A percentile compares a stretch with the other conserved stretches of the same genome.
Evolutionary conservation across 208 protist genomes (phyloP).

Genomic region (Crithidia brevicula): DNA sequence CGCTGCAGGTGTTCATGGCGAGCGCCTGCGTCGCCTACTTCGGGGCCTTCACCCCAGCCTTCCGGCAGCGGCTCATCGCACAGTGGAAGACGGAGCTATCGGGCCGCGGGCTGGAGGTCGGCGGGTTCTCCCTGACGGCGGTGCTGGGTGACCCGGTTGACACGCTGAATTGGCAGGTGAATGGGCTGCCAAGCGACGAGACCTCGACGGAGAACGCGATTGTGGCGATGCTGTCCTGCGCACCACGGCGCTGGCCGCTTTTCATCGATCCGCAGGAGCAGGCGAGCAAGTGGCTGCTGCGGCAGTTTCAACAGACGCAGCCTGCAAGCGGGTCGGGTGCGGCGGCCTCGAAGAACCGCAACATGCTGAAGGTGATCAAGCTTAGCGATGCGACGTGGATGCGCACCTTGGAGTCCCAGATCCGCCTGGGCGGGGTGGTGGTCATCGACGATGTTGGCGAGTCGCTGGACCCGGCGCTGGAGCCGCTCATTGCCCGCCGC

Average conservation of each 20-base stretch:
- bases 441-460: constrained; percentile 96
- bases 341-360: constrained; percentile 33
- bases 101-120: constrained; percentile 62
- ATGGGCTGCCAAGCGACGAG: constrained; percentile 96
- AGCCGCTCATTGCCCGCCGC: constrained; percentile 92
- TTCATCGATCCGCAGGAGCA: constrained; percentile 97
- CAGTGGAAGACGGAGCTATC: constrained; percentile 74
- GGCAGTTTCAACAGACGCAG: constrained; percentile 65
- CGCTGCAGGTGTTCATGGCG: constrained; percentile 95
- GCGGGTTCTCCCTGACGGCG: constrained; percentile 42
- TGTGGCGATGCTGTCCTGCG: constrained; percentile 79
- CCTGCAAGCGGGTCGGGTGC: constrained; percentile 21
- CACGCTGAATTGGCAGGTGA: constrained; percentile 97
- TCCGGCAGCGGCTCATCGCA: constrained; percentile 87
- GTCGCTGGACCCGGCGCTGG: constrained; percentile 94
- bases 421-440: constrained; percentile 92
- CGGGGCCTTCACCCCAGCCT: constrained; percentile 94
- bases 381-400: constrained; percentile 93
- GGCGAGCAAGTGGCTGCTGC: constrained; percentile 94
- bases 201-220: constrained; percentile 97
- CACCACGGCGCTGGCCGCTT: constrained; percentile 92
- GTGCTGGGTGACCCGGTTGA: constrained; percentile 95
- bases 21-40: constrained; percentile 96
- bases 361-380: constrained; percentile 83
- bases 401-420: constrained; percentile 91